Evolutionary conservation across 176 grass and related monocot species (phyloP).

Genomic region (Metroxylon sagu): DNA sequence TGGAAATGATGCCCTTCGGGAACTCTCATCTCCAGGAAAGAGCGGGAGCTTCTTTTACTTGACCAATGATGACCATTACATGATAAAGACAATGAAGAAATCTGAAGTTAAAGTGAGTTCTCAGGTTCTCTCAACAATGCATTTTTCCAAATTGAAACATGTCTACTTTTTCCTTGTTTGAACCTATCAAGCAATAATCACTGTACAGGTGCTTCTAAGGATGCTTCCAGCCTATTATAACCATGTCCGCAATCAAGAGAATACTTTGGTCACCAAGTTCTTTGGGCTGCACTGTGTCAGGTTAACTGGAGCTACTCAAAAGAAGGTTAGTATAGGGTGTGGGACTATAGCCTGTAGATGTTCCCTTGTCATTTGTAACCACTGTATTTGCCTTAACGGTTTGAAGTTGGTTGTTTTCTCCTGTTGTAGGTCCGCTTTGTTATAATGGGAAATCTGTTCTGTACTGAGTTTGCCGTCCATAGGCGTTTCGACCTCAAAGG

Average conservation of each 20-base stretch:
- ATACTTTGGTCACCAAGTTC: constrained; percentile 83
- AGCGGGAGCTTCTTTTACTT: constrained; percentile 97
- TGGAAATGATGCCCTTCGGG: constrained; percentile 77
- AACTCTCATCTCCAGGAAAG: constrained; percentile 85
- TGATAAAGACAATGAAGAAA: constrained; percentile 99
- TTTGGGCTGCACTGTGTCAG: constrained; percentile 87
- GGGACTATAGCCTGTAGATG: too few relatives aligned
- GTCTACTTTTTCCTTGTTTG: not conserved
- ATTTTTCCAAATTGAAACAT: not conserved
- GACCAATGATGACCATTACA: constrained; percentile 73
- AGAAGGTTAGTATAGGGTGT: constrained; percentile 44
- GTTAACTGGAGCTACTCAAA: constrained; percentile 60
- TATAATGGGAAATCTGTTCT: constrained; percentile 97
- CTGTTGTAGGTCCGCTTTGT: constrained; percentile 66
- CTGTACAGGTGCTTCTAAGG: constrained; percentile 65
- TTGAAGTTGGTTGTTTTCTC: constrained; percentile 18
- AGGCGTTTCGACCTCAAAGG: constrained; percentile 94
- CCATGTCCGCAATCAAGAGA: constrained; percentile 63
- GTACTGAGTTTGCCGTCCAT: constrained; percentile 71
- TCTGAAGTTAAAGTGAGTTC: constrained; percentile 66
- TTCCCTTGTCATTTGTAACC: too few relatives aligned
- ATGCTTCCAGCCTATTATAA: constrained; percentile 91
- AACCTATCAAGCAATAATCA: not conserved
- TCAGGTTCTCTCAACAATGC: not conserved
- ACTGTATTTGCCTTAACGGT: not conserved